Base-by-base conservation (phyloP, 2,329 filamentous ascomycete species). In the Phyllosticta citriasiana region DNA sequence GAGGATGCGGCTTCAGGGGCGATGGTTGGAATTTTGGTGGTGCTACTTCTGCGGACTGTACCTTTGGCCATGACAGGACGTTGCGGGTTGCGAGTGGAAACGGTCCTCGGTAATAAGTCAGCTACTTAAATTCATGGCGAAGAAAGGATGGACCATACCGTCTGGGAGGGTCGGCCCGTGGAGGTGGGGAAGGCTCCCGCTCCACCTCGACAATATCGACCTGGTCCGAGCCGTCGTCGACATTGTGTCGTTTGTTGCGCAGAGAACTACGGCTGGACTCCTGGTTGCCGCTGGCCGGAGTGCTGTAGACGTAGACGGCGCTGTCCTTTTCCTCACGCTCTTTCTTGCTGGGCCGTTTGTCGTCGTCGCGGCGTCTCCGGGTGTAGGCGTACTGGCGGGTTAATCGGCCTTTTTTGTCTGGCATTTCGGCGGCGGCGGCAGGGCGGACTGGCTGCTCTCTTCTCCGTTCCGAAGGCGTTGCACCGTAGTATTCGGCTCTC, bases 401-500 rank as follows among this genome's bases (percentile, higher is more conserved):
- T 19, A 16, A 53, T 53, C 52, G 22, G 52, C 52, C 22, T 53
- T 25, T 53, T n/a, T 53, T 27, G 52, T 25, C 52, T 27, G 52
- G 26, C 27, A 70, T 63, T 30, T 72, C 68, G 16, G 19, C 27
- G 52, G 9, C 50, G 57, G 25, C 50, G 25, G 53, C 26, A 64
- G 56, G 12, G 65, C 61, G 35, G 63, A 61, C 1, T 25, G 35
- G 53, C 35, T 55, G 53, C 25, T 70, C 70, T 61, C 70, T 68
- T 63, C 68, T 68, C 71, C 68, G 59, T 53, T 74, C 72, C 22
- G 66, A 57, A 30, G 69, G 67, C n/a, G 71, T 67, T 59, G 70
- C 63, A 57, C 66, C 65, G 64, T 71, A 76, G 64, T 78, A 78
- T 4, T 71, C 71, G 30, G 71, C 70, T 65, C 76, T 64, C 59